Base-by-base conservation (phyloP, 495 filamentous ascomycete species). In the Friedmanniomyces simplex region DNA sequence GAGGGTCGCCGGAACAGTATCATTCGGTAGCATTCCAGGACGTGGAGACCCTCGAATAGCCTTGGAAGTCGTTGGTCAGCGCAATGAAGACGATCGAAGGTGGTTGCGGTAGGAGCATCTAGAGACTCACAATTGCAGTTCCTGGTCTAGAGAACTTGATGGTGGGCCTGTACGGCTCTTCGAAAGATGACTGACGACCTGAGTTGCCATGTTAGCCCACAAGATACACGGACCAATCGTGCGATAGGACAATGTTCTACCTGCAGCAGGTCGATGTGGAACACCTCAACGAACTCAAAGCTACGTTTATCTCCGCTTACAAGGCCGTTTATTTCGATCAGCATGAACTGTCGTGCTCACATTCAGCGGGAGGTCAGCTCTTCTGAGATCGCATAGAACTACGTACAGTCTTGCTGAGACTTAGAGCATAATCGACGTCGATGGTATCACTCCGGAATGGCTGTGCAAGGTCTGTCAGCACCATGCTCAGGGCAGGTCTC, bases 261-360 rank as follows among this genome's bases (percentile, higher is more conserved):
- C 21, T 49, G 20, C 4, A 14, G 20, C 4, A 49, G 24, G 20
- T 49, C 46, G 2, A 7, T 18, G 8, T 57, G 54, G 26, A 57
- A 57, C 11, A 30, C 54, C 3, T 57, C 54, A n/a, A 54, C 54
- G 26, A 57, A 57, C 10, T 57, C 54, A 25, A 25, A 57, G 26
- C 43, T 51, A 4, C 54, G 18, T 25, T 57, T 57, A 25, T 57
- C 46, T n/a, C 54, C 54, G 45, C 54, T 57, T 16, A 21, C 51
- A 2, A 57, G 4, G 18, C 54, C 46, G 51, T 57, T 54, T 10
- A 57, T 50, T 21, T 57, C 46, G 10, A 57, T 50, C 2, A 57
- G 54, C 4, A 57, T 36, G 21, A 51, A 57, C 54, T 49, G 8
- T n/a, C n/a, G 43, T 8, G 21, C 43, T 24, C 6, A 25, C 13